phyloP scores from a whole-genome alignment of 225 moss, liverwort and hornwort species.

The Lunularia cruciata region DNA sequence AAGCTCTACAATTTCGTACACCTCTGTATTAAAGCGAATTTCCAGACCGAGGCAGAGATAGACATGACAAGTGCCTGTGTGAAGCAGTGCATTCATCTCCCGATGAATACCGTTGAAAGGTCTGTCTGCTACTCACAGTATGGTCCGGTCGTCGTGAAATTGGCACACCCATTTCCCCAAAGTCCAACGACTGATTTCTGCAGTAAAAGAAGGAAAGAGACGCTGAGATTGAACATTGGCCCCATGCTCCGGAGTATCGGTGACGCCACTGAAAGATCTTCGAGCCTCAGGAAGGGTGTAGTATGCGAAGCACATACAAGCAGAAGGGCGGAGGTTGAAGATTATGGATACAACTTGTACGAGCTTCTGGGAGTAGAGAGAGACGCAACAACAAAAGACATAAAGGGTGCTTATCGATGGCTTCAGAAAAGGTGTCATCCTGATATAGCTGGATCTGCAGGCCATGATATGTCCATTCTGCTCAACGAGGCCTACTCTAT shows the following conservation, averaged over 20 bases:
- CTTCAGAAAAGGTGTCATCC: constrained; percentile 93
- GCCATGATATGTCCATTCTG: constrained; percentile 97
- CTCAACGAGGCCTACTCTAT: constrained; percentile 85
- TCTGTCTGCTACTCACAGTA: neutral
- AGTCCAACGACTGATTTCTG: neutral
- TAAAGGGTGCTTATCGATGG: constrained; percentile 91
- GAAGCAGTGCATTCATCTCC: constrained; percentile 23
- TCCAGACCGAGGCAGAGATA: no score
- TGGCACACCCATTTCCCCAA: neutral
- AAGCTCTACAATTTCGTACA: no score
- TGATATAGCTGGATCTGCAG: constrained; percentile 72
- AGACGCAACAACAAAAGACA: constrained; percentile 51
- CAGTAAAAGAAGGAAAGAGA: neutral
- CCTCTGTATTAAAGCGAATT: no score
- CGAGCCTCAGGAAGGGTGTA: constrained; percentile 13
- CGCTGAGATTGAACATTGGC: constrained; percentile 9
- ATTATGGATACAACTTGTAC: constrained; percentile 78
- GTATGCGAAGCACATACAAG: constrained; percentile 29
- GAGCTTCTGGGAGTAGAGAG: constrained; percentile 83
- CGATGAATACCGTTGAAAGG: neutral
- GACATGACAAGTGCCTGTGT: constrained; percentile 25
- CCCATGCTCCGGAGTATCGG: neutral
- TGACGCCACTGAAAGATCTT: constrained; percentile 20
- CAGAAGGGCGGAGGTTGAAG: constrained; percentile 24
- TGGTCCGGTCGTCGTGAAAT: neutral